A percentile compares a stretch with the other conserved stretches of the same genome.
These are phyloP conservation scores for Solanum hybrid DNA, from an alignment of 305 asterid species.

Conservation along the genomic window DNA sequence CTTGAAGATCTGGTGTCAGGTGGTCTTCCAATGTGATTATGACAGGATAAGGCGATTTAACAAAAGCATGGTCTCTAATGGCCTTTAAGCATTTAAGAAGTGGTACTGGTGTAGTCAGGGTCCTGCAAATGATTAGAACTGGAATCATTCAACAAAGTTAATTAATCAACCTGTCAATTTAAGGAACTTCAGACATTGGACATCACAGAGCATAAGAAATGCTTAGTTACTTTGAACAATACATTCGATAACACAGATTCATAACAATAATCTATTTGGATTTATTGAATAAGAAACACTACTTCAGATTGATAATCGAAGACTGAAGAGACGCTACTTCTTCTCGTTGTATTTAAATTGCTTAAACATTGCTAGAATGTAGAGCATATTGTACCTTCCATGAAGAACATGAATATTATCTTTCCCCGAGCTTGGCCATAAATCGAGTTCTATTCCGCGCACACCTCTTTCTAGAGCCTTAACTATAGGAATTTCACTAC, in stretches of 20 bases:
- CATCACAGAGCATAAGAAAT: not conserved
- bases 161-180: not conserved
- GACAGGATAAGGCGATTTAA: slow-evolving; percentile 74
- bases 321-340: not conserved
- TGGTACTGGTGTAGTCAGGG: slow-evolving; percentile 77
- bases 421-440: slow-evolving; percentile 41
- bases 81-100: slow-evolving; percentile 73
- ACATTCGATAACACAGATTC: not conserved
- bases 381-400: slow-evolving; percentile 30
- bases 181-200: not conserved
- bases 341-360: not conserved
- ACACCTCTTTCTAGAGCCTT: slow-evolving; percentile 47
- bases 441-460: slow-evolving; percentile 39
- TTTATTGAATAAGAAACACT: not conserved
- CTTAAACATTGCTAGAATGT: not conserved
- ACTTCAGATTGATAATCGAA: not conserved
- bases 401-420: slow-evolving; percentile 44
- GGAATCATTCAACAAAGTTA: not conserved
- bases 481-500: slow-evolving; percentile 41
- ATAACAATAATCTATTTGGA: not conserved
- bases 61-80: slow-evolving; percentile 71
- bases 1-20: slow-evolving; percentile 71
- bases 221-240: not conserved
- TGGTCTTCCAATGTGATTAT: slow-evolving; percentile 84
- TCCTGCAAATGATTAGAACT: slow-evolving; percentile 36